Conservation (phyloP, 768 basidiomycete species). For the Mycena capillaripes region DNA sequence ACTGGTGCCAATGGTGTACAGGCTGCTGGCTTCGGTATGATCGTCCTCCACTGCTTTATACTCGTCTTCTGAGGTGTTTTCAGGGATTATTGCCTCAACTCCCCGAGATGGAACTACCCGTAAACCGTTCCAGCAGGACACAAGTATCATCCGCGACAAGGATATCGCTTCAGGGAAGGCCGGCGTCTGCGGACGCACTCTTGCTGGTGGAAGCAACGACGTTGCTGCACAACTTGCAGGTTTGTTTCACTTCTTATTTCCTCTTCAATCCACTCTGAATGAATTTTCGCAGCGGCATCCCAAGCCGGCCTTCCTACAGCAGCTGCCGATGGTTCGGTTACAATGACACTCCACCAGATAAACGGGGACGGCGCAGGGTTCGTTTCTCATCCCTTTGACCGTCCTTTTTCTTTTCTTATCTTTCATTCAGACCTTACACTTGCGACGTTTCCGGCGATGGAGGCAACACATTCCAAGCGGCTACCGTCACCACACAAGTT, state of each 20-base stretch:
- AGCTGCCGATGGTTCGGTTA: conserved; percentile 26
- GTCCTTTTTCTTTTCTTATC: background rate
- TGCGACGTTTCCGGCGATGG: conserved; percentile 34
- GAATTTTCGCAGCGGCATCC: conserved; percentile 18
- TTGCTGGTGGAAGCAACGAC: conserved; percentile 33
- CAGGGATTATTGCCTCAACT: conserved; percentile 26
- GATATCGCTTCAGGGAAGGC: conserved; percentile 29
- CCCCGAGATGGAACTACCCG: conserved; percentile 16
- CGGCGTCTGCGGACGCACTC: conserved; percentile 29
- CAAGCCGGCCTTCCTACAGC: conserved; percentile 30
- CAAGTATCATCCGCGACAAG: conserved; percentile 20
- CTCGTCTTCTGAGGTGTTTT: background rate
- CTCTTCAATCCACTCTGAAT: background rate
- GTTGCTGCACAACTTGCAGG: conserved; percentile 32
- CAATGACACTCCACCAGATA: conserved; percentile 36
- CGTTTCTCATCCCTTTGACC: background rate
- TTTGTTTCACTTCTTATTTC: background rate
- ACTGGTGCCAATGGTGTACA: conserved; percentile 30
- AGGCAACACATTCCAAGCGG: conserved; percentile 30
- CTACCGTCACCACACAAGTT: conserved; percentile 29
- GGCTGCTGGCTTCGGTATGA: conserved; percentile 6
- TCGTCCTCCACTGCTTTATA: background rate
- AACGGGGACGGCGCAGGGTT: conserved; percentile 36
- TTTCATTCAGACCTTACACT: conserved; percentile 14
- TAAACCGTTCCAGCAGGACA: conserved; percentile 34